Conservation (phyloP, 2,329 filamentous ascomycete genomes). For the Sarocladiaceae sp. region DNA sequence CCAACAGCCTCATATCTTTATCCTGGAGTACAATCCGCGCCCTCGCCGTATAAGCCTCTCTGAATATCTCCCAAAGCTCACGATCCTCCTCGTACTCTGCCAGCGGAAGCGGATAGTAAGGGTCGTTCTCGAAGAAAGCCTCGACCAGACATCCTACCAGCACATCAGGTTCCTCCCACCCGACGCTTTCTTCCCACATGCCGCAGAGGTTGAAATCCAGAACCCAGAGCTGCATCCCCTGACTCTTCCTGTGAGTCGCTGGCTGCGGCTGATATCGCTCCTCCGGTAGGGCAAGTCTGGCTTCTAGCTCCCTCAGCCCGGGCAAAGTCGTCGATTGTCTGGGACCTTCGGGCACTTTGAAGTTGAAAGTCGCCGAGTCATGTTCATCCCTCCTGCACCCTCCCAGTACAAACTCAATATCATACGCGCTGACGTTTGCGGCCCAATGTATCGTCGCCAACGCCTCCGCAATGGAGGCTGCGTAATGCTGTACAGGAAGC, state of each 20-base stretch:
- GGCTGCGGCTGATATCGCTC: no score
- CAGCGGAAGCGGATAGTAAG: conserved; percentile 18
- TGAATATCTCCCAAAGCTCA: conserved; percentile 14
- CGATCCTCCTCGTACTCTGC: conserved; percentile 11
- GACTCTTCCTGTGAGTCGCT: background rate
- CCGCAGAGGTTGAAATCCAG: conserved; percentile 23
- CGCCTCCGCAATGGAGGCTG: conserved; percentile 15
- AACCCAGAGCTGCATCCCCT: conserved; percentile 18
- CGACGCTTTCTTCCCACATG: conserved; percentile 12
- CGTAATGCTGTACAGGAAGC: conserved; percentile 11
- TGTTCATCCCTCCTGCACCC: background rate
- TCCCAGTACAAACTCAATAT: conserved; percentile 18
- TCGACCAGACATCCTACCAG: conserved; percentile 15
- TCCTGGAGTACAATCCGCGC: background rate
- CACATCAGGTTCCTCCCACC: conserved; percentile 10
- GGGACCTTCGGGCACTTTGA: background rate
- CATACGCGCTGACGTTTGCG: conserved; percentile 15
- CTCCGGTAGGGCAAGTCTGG: conserved; percentile 3
- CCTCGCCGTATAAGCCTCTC: background rate
- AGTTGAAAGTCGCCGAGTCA: background rate
- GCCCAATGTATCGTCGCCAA: conserved; percentile 19
- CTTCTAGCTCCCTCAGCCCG: background rate
- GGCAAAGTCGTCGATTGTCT: background rate
- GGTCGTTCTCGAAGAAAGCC: conserved; percentile 19
- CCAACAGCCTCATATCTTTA: background rate